phyloP scores from a whole-genome alignment of 2,329 filamentous ascomycete species.

The Harringtonia lauricola region DNA sequence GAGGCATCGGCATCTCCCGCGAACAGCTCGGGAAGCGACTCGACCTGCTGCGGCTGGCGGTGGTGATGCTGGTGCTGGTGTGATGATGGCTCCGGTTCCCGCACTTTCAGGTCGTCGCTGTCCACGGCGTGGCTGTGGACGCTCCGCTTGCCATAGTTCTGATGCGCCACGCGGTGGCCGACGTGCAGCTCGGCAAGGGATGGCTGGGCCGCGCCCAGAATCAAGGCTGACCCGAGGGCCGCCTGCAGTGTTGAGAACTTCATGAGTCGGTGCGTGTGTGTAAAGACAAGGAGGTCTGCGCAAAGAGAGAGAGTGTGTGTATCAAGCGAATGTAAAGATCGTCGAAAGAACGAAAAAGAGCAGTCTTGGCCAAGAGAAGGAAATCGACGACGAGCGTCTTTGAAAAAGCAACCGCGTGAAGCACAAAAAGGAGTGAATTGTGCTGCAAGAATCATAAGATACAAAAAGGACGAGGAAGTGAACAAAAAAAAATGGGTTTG shows the following conservation, averaged over 20 bases:
- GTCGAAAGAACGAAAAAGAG: too few relatives aligned
- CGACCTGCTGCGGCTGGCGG: conserved; percentile 11
- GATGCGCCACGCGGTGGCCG: conserved; percentile 24
- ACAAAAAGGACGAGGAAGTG: neutral
- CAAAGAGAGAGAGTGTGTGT: neutral
- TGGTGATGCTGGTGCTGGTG: conserved; percentile 11
- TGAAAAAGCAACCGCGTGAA: neutral
- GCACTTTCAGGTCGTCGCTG: conserved; percentile 3
- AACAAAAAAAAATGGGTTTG: neutral
- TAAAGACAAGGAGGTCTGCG: too few relatives aligned
- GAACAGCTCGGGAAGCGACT: conserved; percentile 6
- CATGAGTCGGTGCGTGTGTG: conserved; percentile 25
- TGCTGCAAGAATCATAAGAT: neutral
- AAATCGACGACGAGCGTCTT: conserved; percentile 6
- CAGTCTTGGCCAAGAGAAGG: neutral
- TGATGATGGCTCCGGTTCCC: conserved; percentile 4
- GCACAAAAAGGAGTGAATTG: neutral
- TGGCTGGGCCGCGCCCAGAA: conserved; percentile 32
- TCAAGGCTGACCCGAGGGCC: conserved; percentile 35
- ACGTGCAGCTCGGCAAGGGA: conserved; percentile 23
- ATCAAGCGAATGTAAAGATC: too few relatives aligned
- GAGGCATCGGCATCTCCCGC: neutral
- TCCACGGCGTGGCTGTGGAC: conserved; percentile 20
- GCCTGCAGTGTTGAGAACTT: conserved; percentile 39
- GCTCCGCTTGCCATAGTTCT: conserved; percentile 20